Evolutionary conservation across 2,329 filamentous ascomycete species (phyloP).

Genomic region (Gaeumannomyces sp.): DNA sequence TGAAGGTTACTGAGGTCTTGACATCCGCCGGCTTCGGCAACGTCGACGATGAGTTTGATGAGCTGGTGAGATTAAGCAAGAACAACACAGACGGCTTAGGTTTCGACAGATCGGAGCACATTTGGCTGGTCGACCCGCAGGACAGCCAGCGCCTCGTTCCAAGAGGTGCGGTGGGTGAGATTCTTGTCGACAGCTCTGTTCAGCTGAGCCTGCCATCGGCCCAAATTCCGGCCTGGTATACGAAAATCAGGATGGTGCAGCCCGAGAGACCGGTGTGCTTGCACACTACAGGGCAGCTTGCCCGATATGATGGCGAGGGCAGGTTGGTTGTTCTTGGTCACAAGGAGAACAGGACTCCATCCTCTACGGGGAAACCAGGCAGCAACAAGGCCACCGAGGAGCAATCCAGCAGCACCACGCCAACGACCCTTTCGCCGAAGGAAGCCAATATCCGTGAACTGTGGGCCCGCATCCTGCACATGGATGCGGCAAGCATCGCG

Average conservation of each 20-base stretch:
- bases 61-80: not conserved
- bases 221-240: constrained; percentile 1
- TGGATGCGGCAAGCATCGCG: constrained; percentile 28
- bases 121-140: constrained; percentile 34
- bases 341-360: constrained; percentile 10
- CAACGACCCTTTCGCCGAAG: constrained; percentile 13
- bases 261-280: constrained; percentile 15
- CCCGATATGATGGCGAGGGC: constrained; percentile 28
- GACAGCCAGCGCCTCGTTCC: constrained; percentile 31
- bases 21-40: constrained; percentile 24
- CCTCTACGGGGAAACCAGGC: not conserved
- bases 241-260: not conserved
- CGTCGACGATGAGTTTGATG: constrained; percentile 1
- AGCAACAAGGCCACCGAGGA: constrained; percentile 1
- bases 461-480: constrained; percentile 31
- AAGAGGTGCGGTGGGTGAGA: constrained; percentile 36
- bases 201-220: constrained; percentile 1
- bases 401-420: constrained; percentile 9
- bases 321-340: constrained; percentile 11
- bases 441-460: constrained; percentile 20
- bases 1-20: constrained; percentile 30
- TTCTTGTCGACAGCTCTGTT: constrained; percentile 28
- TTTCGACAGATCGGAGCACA: constrained; percentile 4
- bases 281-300: constrained; percentile 35
- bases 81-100: not conserved